Percentiles rank a stretch among this genome's conserved stretches.
Conservation (phyloP, 2,329 filamentous ascomycete genomes). For the Diaporthe caulivora region DNA sequence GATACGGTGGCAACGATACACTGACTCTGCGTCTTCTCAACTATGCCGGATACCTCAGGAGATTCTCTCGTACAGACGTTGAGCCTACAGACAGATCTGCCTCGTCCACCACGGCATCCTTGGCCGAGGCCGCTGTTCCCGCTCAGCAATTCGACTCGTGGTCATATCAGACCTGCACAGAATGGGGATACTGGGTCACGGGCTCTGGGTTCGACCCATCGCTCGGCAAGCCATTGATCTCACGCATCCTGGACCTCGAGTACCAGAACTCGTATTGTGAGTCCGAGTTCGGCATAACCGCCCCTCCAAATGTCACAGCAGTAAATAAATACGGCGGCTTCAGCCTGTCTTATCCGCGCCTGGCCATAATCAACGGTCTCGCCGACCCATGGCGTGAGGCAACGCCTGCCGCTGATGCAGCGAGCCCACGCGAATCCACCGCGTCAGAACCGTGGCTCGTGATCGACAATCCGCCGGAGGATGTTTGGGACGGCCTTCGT, state of each 20-base stretch:
- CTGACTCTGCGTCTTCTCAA: not conserved
- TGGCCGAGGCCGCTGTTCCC: constrained; percentile 50
- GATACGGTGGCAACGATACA: not conserved
- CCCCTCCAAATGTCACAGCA: constrained; percentile 69
- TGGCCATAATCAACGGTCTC: constrained; percentile 83
- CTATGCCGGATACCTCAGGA: not conserved
- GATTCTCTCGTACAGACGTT: not conserved
- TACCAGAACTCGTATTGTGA: constrained; percentile 74
- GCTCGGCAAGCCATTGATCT: constrained; percentile 74
- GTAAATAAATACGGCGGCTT: constrained; percentile 85
- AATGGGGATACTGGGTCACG: constrained; percentile 84
- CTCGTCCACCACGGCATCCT: constrained; percentile 44
- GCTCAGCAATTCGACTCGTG: constrained; percentile 58
- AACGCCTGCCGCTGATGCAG: constrained; percentile 74
- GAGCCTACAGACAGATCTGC: constrained; percentile 42
- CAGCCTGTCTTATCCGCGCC: constrained; percentile 77
- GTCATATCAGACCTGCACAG: constrained; percentile 67
- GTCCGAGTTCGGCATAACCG: constrained; percentile 76
- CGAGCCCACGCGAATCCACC: constrained; percentile 69
- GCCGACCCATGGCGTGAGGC: constrained; percentile 84
- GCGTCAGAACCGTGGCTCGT: constrained; percentile 76
- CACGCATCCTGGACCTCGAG: constrained; percentile 74
- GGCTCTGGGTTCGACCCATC: constrained; percentile 75
- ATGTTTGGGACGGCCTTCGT: not conserved
- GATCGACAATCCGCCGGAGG: constrained; percentile 58